phyloP scores from a whole-genome alignment of 176 grass and related monocot genomes.

The Triticum urartu region DNA sequence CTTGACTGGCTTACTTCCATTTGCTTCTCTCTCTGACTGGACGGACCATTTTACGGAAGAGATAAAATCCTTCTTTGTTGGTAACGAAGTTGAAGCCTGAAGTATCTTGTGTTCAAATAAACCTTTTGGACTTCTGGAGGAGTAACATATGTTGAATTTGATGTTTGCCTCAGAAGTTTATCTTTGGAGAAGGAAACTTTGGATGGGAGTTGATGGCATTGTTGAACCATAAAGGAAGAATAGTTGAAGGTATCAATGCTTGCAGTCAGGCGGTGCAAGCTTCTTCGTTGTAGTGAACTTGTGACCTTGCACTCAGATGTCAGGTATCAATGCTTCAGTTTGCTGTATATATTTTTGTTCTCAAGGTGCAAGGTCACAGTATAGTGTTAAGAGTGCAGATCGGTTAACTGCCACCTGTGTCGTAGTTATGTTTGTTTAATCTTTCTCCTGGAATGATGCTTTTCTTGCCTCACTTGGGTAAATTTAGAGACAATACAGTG shows the following conservation, averaged over 20 bases:
- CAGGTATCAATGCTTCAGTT: background rate
- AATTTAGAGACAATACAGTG: background rate
- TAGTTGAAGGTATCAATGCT: background rate
- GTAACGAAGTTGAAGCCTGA: constrained; percentile 53
- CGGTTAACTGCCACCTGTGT: background rate
- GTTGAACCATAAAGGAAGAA: background rate
- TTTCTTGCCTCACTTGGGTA: background rate
- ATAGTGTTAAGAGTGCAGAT: background rate
- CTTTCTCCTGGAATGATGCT: background rate
- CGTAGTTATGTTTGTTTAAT: background rate
- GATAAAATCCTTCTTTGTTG: constrained; percentile 26
- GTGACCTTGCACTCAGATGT: background rate
- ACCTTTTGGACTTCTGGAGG: background rate
- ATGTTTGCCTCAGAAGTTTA: constrained; percentile 11
- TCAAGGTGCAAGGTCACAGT: background rate
- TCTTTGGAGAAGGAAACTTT: background rate
- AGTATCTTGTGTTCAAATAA: background rate
- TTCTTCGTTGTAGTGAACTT: constrained; percentile 1
- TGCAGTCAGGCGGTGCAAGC: background rate
- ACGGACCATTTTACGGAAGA: constrained; percentile 50
- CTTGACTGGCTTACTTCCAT: constrained; percentile 75
- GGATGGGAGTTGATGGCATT: background rate
- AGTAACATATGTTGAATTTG: constrained; percentile 1
- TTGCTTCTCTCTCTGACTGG: constrained; percentile 71
- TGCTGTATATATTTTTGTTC: background rate